A percentile compares a stretch with the other conserved stretches of the same genome.
Conservation (phyloP, 345 rosid genomes). For the Firmiana major region DNA sequence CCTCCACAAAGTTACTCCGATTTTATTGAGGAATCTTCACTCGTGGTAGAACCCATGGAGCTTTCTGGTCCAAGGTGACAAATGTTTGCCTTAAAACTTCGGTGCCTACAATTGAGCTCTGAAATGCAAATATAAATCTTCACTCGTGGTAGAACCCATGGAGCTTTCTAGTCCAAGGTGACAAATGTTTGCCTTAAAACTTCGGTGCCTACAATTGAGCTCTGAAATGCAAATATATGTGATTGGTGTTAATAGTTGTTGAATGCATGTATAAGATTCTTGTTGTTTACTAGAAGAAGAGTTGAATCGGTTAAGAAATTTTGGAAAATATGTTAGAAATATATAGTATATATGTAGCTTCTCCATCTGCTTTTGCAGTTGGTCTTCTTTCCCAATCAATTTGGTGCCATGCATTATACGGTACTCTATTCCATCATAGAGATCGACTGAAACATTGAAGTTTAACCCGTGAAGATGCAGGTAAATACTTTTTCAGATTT, state of each 20-base stretch:
- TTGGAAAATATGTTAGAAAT: neutral
- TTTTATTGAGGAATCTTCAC: conserved; percentile 83
- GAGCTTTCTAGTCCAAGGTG: conserved; percentile 95
- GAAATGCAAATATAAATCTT: conserved; percentile 41
- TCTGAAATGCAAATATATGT: conserved; percentile 8
- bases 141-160: conserved; percentile 88
- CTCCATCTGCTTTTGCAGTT: neutral
- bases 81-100: neutral
- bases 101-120: conserved; percentile 12
- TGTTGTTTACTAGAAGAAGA: neutral
- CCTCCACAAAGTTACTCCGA: conserved; percentile 57
- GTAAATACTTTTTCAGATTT: too few relatives aligned
- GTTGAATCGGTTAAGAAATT: neutral
- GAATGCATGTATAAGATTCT: conserved; percentile 33
- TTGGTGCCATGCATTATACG: neutral
- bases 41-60: conserved; percentile 91
- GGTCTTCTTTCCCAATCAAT: neutral
- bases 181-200: neutral
- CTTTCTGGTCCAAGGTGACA: conserved; percentile 88
- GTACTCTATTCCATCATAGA: neutral
- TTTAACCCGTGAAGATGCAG: too few relatives aligned
- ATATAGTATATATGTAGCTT: neutral
- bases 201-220: conserved; percentile 8
- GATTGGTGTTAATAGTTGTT: conserved; percentile 29
- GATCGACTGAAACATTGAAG: too few relatives aligned